phyloP scores from a whole-genome alignment of 345 rosid species.

The Dovyalis caffra region DNA sequence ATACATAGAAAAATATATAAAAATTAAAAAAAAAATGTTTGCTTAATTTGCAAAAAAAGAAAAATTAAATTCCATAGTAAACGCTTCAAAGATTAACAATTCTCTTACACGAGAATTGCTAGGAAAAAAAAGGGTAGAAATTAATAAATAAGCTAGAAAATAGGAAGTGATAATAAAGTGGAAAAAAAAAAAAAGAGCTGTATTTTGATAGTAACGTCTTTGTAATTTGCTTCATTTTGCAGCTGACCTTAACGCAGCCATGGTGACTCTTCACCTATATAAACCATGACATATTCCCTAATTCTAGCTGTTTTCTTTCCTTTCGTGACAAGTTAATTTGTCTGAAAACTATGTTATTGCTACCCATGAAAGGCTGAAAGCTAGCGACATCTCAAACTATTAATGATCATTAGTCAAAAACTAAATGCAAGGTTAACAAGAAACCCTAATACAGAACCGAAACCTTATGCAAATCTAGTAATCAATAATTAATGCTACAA shows the following conservation, averaged over 20 bases:
- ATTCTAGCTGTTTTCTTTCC: conserved; percentile 8
- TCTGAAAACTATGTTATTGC: background rate
- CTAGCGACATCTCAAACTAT: background rate
- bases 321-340: conserved; percentile 33
- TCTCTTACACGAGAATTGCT: background rate
- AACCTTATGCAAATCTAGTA: background rate
- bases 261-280: conserved; percentile 28
- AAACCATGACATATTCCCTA: conserved; percentile 13
- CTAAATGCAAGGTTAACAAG: background rate
- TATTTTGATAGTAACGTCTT: background rate
- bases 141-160: background rate
- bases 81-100: background rate
- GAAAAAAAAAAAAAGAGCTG: background rate
- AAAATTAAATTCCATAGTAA: background rate
- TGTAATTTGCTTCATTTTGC: conserved; percentile 2
- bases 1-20: background rate
- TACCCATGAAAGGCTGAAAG: background rate
- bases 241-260: background rate
- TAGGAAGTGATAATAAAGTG: background rate
- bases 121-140: too few species aligned
- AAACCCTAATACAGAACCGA: background rate
- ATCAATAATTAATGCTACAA: background rate
- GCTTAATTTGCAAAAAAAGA: background rate
- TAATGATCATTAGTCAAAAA: background rate
- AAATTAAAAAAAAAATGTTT: background rate